A percentile compares a stretch with the other conserved stretches of the same genome.
Evolutionary conservation across 805 yeast species (phyloP).

Genomic region (Metschnikowia amazonensis): DNA sequence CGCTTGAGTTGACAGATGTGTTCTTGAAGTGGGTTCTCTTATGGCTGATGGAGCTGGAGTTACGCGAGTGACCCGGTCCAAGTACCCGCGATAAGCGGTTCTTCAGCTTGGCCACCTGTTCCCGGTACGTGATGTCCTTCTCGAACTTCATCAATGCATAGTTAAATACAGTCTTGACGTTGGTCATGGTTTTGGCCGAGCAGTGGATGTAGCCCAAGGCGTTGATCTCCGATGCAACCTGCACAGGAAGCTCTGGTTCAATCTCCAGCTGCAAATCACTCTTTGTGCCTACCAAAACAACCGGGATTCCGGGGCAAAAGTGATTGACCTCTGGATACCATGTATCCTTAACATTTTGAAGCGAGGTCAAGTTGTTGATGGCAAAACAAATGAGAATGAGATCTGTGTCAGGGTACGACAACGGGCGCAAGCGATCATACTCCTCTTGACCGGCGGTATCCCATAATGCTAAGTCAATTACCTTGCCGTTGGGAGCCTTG

Average conservation of each 20-base stretch:
- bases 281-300: constrained; percentile 79
- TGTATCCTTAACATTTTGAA: constrained; percentile 69
- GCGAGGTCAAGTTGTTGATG: constrained; percentile 55
- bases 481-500: constrained; percentile 73
- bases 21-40: constrained; percentile 37
- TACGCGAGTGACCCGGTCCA: constrained; percentile 19
- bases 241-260: constrained; percentile 48
- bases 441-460: constrained; percentile 92
- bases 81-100: constrained; percentile 35
- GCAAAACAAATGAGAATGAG: constrained; percentile 73
- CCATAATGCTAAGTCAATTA: constrained; percentile 75
- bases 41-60: constrained; percentile 18
- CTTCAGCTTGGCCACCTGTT: constrained; percentile 33
- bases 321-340: constrained; percentile 89
- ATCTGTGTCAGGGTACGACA: constrained; percentile 77
- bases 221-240: constrained; percentile 55
- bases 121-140: constrained; percentile 32
- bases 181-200: constrained; percentile 67
- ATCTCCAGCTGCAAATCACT: constrained; percentile 48
- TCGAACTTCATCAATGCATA: constrained; percentile 49
- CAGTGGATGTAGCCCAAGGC: constrained; percentile 75
- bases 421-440: constrained; percentile 73
- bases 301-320: constrained; percentile 78
- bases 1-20: constrained; percentile 34
- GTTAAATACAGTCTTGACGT: constrained; percentile 66